A percentile compares a stretch with the other conserved stretches of the same genome.
Evolutionary conservation across 2,329 filamentous ascomycete species (phyloP).

Genomic region (Nigrospora oryzae): DNA sequence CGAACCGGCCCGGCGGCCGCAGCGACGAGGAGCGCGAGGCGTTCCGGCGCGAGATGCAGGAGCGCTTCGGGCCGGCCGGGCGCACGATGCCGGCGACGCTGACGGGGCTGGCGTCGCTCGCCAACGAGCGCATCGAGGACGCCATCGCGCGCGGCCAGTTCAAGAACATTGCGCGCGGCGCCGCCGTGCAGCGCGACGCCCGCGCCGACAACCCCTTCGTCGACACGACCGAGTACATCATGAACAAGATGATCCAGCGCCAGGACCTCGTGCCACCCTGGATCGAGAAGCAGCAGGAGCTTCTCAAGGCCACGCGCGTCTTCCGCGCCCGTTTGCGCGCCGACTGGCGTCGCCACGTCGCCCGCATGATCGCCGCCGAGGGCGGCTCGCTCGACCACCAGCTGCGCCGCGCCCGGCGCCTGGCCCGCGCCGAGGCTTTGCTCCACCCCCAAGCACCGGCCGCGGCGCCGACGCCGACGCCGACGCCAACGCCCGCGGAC

Average conservation of each 20-base stretch:
- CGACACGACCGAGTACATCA: slow-evolving; percentile 93
- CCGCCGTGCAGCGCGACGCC: slow-evolving; percentile 69
- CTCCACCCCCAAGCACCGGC: slow-evolving; percentile 50
- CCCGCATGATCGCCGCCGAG: slow-evolving; percentile 65
- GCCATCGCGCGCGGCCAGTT: slow-evolving; percentile 91
- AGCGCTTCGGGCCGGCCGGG: slow-evolving; percentile 68
- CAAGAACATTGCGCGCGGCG: slow-evolving; percentile 70
- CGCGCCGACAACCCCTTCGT: slow-evolving; percentile 82
- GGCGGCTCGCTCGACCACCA: slow-evolving; percentile 71
- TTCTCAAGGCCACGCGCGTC: slow-evolving; percentile 56
- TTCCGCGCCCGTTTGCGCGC: slow-evolving; percentile 70
- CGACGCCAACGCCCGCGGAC: too few relatives aligned
- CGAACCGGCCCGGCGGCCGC: slow-evolving; percentile 30
- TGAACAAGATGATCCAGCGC: slow-evolving; percentile 97
- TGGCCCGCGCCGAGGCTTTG: slow-evolving; percentile 65
- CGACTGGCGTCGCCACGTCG: slow-evolving; percentile 80
- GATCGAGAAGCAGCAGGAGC: slow-evolving; percentile 97
- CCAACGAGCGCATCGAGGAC: slow-evolving; percentile 85
- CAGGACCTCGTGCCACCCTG: slow-evolving; percentile 94
- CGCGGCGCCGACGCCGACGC: too few relatives aligned
- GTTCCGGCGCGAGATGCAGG: slow-evolving; percentile 64
- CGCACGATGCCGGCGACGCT: slow-evolving; percentile 69
- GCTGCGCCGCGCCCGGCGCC: slow-evolving; percentile 60
- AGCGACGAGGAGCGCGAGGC: slow-evolving; percentile 66
- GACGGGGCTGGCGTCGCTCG: slow-evolving; percentile 70